These are phyloP conservation scores for Fraxinus ornus DNA, from an alignment of 305 asterid species.

Conservation along the genomic window DNA sequence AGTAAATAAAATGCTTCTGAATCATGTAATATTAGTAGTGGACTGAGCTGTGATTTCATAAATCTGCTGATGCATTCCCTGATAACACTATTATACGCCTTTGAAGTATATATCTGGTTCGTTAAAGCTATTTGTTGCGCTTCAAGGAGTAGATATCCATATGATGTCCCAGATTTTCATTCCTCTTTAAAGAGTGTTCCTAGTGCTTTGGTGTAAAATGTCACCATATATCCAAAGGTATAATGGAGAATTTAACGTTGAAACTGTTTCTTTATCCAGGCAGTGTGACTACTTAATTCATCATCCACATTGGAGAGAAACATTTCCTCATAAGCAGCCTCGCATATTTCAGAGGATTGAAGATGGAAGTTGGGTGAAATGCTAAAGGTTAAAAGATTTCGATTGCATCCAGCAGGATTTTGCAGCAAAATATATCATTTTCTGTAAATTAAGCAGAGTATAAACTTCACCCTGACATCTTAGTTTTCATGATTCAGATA, in stretches of 20 bases:
- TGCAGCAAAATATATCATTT: not conserved
- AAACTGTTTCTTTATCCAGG: conserved; percentile 41
- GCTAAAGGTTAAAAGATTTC: not conserved
- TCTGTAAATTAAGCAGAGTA: not conserved
- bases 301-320: conserved; percentile 68
- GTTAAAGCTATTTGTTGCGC: not conserved
- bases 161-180: not conserved
- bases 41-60: not conserved
- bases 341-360: conserved; percentile 64
- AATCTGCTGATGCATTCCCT: not conserved
- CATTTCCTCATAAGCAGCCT: conserved; percentile 58
- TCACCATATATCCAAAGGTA: not conserved
- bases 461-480: conserved; percentile 20
- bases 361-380: conserved; percentile 54
- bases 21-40: not conserved
- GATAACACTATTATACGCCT: not conserved
- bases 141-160: not conserved
- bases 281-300: conserved; percentile 66
- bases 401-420: not conserved
- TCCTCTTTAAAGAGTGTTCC: not conserved
- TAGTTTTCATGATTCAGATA: not conserved
- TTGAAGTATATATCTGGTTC: not conserved
- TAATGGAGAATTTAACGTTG: not conserved
- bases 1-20: not conserved
- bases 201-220: not conserved